Conservation (phyloP, 768 basidiomycete species). For the Lactarius pseudohatsudake region DNA sequence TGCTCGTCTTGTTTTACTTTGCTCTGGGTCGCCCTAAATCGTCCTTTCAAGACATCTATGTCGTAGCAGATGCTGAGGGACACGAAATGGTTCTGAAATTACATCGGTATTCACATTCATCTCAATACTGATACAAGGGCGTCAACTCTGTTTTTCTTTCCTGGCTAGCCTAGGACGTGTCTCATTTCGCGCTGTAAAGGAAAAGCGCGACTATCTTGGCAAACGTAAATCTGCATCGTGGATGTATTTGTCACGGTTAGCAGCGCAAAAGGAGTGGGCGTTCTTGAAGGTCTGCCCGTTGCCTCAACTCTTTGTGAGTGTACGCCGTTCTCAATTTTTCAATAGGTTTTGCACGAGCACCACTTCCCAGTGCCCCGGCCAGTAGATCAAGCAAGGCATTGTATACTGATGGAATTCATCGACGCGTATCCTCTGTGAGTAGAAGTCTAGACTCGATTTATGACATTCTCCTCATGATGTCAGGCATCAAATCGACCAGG, state of each 20-base stretch:
- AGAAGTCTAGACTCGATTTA: constrained; percentile 11
- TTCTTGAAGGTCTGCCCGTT: constrained; percentile 84
- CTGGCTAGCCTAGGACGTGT: constrained; percentile 83
- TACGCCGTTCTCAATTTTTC: neutral
- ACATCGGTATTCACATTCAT: constrained; percentile 62
- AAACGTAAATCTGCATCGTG: constrained; percentile 95
- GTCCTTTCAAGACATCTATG: constrained; percentile 69
- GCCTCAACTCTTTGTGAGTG: neutral
- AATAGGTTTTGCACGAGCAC: constrained; percentile 85
- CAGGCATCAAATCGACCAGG: constrained; percentile 84
- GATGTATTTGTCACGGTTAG: constrained; percentile 99
- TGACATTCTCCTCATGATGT: constrained; percentile 15
- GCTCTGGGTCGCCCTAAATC: constrained; percentile 4
- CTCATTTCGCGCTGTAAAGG: constrained; percentile 95
- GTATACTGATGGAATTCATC: constrained; percentile 93
- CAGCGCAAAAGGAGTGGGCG: constrained; percentile 96
- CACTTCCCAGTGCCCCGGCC: constrained; percentile 92
- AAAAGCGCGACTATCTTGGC: constrained; percentile 94
- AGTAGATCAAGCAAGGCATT: constrained; percentile 93
- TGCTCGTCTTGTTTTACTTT: constrained; percentile 28
- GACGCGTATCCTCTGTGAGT: constrained; percentile 92
- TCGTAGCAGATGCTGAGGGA: constrained; percentile 83
- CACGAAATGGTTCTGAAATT: constrained; percentile 89
- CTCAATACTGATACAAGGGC: constrained; percentile 1
- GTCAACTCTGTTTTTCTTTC: neutral